Evolutionary conservation across 108 stramenopile species (phyloP).

Genomic region (Phaeodactylum tricornutum): DNA sequence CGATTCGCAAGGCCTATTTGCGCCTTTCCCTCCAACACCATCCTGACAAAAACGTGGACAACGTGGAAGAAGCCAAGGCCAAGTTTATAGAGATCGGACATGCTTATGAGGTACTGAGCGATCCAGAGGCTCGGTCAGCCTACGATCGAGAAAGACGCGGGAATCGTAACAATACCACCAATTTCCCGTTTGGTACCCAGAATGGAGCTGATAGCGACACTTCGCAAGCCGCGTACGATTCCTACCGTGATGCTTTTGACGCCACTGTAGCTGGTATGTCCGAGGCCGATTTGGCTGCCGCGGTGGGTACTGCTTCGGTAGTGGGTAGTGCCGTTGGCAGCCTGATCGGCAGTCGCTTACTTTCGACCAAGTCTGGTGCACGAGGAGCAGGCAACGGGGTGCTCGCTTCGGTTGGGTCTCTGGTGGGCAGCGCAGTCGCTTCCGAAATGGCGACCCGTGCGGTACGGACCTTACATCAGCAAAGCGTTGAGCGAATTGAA

Average conservation of each 20-base stretch:
- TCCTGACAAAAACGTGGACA: conserved; percentile 74
- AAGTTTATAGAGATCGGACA: conserved; percentile 70
- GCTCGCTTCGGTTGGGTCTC: conserved; percentile 29
- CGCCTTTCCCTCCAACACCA: conserved; percentile 38
- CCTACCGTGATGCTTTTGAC: conserved; percentile 54
- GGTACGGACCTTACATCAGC: conserved; percentile 36
- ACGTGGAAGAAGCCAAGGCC: conserved; percentile 42
- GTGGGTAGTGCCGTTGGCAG: conserved; percentile 47
- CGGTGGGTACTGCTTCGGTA: conserved; percentile 40
- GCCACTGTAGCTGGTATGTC: conserved; percentile 54
- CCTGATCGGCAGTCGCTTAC: conserved; percentile 30
- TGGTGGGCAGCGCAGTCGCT: conserved; percentile 50
- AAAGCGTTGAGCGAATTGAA: conserved; percentile 37
- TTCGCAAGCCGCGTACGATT: conserved; percentile 35
- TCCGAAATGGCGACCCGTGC: conserved; percentile 37
- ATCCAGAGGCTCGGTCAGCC: conserved; percentile 28
- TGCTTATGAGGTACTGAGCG: conserved; percentile 69
- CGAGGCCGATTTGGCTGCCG: conserved; percentile 49
- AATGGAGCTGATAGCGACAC: not conserved
- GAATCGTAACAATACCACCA: not conserved
- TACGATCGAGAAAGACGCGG: conserved; percentile 38
- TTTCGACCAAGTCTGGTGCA: too few relatives aligned
- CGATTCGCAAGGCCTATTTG: conserved; percentile 71
- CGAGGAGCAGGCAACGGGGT: conserved; percentile 17
- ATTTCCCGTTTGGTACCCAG: not conserved